Conservation (phyloP, 1,139 yeast species). For the Meyerozyma elateridarum region DNA sequence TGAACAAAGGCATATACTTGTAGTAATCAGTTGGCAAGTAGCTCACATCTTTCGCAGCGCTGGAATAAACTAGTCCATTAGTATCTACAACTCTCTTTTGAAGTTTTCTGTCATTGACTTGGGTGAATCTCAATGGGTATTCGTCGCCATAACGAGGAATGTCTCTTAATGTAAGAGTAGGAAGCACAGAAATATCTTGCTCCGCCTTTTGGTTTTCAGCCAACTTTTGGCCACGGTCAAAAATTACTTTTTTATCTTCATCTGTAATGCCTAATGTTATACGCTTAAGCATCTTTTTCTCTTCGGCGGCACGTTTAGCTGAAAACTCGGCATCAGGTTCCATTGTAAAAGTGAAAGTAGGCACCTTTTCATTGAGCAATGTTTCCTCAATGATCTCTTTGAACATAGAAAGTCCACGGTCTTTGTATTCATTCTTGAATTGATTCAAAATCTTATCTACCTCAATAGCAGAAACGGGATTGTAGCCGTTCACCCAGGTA, state of each 20-base stretch:
- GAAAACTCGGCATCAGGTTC: slow-evolving; percentile 58
- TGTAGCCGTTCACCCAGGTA: slow-evolving; percentile 76
- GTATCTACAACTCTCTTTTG: slow-evolving; percentile 58
- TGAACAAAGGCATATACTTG: slow-evolving; percentile 71
- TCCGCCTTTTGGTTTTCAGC: slow-evolving; percentile 58
- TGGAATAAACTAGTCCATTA: slow-evolving; percentile 69
- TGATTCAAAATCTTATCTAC: slow-evolving; percentile 56
- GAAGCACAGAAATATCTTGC: slow-evolving; percentile 76
- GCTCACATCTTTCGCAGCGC: slow-evolving; percentile 53
- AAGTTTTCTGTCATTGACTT: slow-evolving; percentile 21
- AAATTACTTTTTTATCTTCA: slow-evolving; percentile 55
- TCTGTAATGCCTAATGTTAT: slow-evolving; percentile 45
- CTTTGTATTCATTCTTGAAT: slow-evolving; percentile 57
- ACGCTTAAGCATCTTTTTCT: slow-evolving; percentile 43
- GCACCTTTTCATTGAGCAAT: slow-evolving; percentile 39
- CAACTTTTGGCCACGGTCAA: slow-evolving; percentile 53
- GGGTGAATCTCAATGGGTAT: slow-evolving; percentile 29
- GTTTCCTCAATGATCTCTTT: slow-evolving; percentile 51
- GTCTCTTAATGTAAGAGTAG: slow-evolving; percentile 69
- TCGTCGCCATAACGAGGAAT: slow-evolving; percentile 57
- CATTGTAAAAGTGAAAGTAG: slow-evolving; percentile 73
- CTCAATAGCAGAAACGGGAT: slow-evolving; percentile 62
- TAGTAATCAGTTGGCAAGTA: slow-evolving; percentile 56
- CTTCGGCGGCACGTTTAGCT: slow-evolving; percentile 47
- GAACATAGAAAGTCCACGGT: slow-evolving; percentile 54